Evolutionary conservation across 2,329 filamentous ascomycete species (phyloP).

Genomic region (Aspergillus floridensis): DNA sequence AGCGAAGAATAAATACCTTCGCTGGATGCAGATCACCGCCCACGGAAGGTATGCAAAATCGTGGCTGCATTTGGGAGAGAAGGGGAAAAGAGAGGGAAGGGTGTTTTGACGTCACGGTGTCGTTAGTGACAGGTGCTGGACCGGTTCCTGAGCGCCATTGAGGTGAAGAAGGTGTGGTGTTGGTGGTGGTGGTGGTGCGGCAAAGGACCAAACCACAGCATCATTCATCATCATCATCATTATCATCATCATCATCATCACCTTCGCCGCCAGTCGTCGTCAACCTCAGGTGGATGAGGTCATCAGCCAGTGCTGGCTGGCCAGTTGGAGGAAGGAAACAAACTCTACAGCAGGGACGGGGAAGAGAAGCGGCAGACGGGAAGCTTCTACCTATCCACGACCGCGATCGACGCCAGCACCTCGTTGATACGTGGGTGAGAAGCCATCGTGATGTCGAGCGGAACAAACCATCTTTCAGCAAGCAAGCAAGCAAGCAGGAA

Average conservation of each 20-base stretch:
- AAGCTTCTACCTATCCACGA: neutral
- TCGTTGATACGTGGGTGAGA: neutral
- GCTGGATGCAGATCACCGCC: neutral
- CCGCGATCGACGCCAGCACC: neutral
- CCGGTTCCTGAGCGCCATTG: neutral
- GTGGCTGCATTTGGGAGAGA: neutral
- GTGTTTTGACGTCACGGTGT: conserved; percentile 16
- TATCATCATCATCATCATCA: neutral
- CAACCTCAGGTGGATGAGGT: neutral
- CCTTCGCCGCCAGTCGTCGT: neutral
- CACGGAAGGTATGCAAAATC: neutral
- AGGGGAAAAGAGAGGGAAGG: neutral
- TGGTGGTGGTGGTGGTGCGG: neutral
- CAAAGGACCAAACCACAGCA: neutral
- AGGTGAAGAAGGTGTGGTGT: neutral
- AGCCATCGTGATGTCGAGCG: neutral
- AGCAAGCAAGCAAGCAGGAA: too few species aligned
- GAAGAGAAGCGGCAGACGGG: neutral
- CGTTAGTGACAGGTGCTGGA: conserved; percentile 5
- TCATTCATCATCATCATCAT: neutral
- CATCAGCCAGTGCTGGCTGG: neutral
- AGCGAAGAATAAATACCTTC: neutral
- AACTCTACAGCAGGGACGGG: neutral
- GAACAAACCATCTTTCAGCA: too few species aligned
- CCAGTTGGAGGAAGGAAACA: neutral